These are phyloP conservation scores for Aspergillus heteromorphus DNA, from an alignment of 495 filamentous ascomycete genomes.

Conservation along the genomic window DNA sequence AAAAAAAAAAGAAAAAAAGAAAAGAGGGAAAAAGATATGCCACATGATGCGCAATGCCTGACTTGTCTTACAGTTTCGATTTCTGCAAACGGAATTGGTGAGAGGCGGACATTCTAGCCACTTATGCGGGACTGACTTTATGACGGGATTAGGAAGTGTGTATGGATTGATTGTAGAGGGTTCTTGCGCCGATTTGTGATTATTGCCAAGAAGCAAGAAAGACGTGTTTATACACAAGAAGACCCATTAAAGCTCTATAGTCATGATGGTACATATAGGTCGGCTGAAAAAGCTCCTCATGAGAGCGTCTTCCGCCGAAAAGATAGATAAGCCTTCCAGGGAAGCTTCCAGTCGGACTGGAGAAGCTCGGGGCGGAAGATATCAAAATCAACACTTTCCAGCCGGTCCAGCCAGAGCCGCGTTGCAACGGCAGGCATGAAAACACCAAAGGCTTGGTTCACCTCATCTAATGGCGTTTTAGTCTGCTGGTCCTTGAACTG, in stretches of 20 bases:
- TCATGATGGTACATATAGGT: constrained; percentile 6
- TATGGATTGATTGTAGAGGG: too few relatives aligned
- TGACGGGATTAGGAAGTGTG: too few relatives aligned
- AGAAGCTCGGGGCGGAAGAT: constrained; percentile 61
- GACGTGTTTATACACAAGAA: not conserved
- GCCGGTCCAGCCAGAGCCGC: constrained; percentile 65
- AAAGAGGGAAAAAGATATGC: too few relatives aligned
- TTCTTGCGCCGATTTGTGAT: too few relatives aligned
- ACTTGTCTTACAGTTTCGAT: too few relatives aligned
- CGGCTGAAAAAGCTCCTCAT: constrained; percentile 1
- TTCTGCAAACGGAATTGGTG: too few relatives aligned
- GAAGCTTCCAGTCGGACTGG: constrained; percentile 76
- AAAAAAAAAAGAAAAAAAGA: too few relatives aligned
- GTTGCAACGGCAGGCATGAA: constrained; percentile 76
- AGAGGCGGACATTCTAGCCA: too few relatives aligned
- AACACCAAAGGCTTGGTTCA: constrained; percentile 67
- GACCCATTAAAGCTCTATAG: not conserved
- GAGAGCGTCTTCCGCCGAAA: constrained; percentile 55
- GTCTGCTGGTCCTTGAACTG: constrained; percentile 19
- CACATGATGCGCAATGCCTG: too few relatives aligned
- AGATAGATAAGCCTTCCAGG: constrained; percentile 78
- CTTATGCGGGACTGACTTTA: too few relatives aligned
- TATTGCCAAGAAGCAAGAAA: too few relatives aligned
- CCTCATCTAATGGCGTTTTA: constrained; percentile 46
- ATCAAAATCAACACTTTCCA: constrained; percentile 81